Evolutionary conservation across 345 rosid genomes (phyloP).

Genomic region (Pistacia vera): DNA sequence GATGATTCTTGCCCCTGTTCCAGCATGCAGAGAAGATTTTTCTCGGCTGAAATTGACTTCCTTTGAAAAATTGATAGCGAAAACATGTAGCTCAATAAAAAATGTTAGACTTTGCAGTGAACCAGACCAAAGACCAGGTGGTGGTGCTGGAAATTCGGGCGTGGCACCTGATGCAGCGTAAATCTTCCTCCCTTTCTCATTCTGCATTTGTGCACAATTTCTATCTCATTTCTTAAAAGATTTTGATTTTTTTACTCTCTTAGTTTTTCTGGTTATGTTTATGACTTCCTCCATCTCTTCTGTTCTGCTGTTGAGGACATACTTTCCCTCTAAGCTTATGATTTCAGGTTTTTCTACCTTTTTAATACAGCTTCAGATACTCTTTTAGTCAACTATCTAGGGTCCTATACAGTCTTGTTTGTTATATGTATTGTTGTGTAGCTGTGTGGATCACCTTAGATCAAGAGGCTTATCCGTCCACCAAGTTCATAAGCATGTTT

Average conservation of each 20-base stretch:
- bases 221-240: neutral
- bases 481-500: neutral
- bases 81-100: conserved; percentile 82
- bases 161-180: conserved; percentile 99
- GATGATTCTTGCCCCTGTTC: conserved; percentile 71
- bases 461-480: neutral
- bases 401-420: neutral
- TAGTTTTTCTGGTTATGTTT: conserved; percentile 8
- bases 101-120: conserved; percentile 89
- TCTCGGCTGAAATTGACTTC: conserved; percentile 86
- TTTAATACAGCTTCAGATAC: neutral
- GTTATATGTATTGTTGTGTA: neutral
- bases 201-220: neutral
- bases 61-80: conserved; percentile 86
- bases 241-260: neutral
- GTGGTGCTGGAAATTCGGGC: conserved; percentile 67
- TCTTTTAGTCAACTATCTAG: neutral
- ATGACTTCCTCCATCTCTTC: neutral
- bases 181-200: conserved; percentile 15
- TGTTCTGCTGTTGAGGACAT: neutral
- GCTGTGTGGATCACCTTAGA: neutral
- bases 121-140: conserved; percentile 79
- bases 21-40: conserved; percentile 93
- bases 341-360: neutral
- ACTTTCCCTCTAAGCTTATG: neutral